These are phyloP conservation scores for Pulveroboletus ravenelii DNA, from an alignment of 768 basidiomycete species.

Conservation along the genomic window DNA sequence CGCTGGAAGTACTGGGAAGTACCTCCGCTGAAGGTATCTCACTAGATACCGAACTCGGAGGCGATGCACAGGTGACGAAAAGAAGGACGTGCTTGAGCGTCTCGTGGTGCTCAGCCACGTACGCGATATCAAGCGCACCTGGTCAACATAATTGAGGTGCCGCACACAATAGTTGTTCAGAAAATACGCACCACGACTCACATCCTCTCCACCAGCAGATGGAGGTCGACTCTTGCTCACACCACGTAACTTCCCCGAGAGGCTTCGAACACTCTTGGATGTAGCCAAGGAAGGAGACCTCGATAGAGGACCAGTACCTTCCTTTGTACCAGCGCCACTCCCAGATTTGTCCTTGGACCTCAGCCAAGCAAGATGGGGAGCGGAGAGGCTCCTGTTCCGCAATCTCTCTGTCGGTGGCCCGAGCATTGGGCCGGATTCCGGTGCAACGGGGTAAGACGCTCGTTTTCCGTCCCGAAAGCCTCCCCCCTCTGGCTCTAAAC, in stretches of 20 bases:
- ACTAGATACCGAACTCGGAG: slow-evolving; percentile 30
- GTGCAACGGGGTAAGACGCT: slow-evolving; percentile 17
- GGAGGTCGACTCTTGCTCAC: slow-evolving; percentile 21
- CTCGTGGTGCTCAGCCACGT: slow-evolving; percentile 79
- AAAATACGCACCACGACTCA: slow-evolving; percentile 16
- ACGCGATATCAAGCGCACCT: slow-evolving; percentile 41
- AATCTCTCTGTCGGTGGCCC: slow-evolving; percentile 21
- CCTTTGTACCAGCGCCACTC: slow-evolving; percentile 5
- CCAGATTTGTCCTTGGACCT: slow-evolving; percentile 29
- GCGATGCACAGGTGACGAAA: slow-evolving; percentile 45
- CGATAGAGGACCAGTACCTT: slow-evolving; percentile 2
- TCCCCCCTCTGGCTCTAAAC: slow-evolving; percentile 1
- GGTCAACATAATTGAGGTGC: neutral
- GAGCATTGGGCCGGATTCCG: slow-evolving; percentile 7
- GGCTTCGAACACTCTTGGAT: slow-evolving; percentile 12
- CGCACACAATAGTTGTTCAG: neutral
- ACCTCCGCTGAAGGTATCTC: slow-evolving; percentile 59
- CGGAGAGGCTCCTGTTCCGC: slow-evolving; percentile 51
- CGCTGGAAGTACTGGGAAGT: slow-evolving; percentile 40
- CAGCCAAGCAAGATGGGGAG: slow-evolving; percentile 58
- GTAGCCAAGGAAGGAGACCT: slow-evolving; percentile 13
- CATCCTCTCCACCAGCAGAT: slow-evolving; percentile 8
- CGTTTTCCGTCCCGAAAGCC: slow-evolving; percentile 16
- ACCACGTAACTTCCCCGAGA: slow-evolving; percentile 20
- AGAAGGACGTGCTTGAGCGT: slow-evolving; percentile 76